Evolutionary conservation across 345 rosid genomes (phyloP).

Genomic region (Rhodamnia rubescens): DNA sequence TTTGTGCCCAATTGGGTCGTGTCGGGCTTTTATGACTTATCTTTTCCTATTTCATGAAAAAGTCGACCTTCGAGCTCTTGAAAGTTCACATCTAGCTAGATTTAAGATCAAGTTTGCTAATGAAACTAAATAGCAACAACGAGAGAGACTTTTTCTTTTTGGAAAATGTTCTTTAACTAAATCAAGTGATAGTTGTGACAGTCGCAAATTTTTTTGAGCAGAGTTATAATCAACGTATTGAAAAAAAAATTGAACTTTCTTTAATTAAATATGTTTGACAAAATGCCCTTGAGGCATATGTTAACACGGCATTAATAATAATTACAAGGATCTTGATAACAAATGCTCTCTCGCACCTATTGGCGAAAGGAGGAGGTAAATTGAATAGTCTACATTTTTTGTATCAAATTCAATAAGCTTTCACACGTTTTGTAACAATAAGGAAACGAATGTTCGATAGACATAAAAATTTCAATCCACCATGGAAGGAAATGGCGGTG

Average conservation of each 20-base stretch:
- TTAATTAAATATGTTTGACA: background rate
- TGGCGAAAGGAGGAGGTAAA: background rate
- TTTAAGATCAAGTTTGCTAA: background rate
- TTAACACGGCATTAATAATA: background rate
- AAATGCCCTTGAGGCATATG: background rate
- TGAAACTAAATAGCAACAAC: background rate
- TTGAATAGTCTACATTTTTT: background rate
- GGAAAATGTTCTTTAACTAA: background rate
- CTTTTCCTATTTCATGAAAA: background rate
- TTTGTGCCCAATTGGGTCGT: background rate
- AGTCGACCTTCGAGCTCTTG: background rate
- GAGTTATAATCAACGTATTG: background rate
- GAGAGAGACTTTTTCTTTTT: background rate
- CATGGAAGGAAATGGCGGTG: background rate
- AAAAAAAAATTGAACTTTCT: background rate
- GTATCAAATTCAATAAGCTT: background rate
- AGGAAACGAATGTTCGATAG: background rate
- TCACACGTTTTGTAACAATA: background rate
- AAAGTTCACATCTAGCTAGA: background rate
- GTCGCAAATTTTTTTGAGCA: background rate
- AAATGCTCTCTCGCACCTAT: background rate
- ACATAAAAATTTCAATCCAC: background rate
- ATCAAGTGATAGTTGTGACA: fast-evolving
- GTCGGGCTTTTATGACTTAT: background rate
- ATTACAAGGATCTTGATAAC: background rate